Percentiles rank a stretch among this genome's conserved stretches.
phyloP scores from a whole-genome alignment of 225 moss, liverwort and hornwort genomes.

The Sphagnum tenellum region DNA sequence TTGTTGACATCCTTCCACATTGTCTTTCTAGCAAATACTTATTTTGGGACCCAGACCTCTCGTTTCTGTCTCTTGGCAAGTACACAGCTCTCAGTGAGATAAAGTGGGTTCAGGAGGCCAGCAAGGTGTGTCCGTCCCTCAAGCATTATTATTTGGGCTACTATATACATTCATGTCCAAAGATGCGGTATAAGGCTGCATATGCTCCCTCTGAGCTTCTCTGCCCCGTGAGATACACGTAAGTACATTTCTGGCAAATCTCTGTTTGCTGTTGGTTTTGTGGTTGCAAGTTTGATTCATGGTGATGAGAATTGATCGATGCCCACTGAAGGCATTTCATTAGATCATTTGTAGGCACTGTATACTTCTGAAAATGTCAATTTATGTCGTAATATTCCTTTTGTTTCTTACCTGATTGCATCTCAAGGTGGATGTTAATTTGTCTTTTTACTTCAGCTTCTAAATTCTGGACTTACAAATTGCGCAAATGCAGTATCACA shows the following conservation, averaged over 20 bases:
- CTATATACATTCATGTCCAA: constrained; percentile 97
- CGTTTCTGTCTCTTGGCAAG: constrained; percentile 81
- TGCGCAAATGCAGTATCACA: neutral
- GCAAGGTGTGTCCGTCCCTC: constrained; percentile 52
- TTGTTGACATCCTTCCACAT: constrained; percentile 78
- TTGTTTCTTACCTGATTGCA: neutral
- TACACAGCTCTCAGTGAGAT: constrained; percentile 88
- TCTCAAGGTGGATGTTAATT: neutral
- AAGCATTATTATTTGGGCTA: constrained; percentile 86
- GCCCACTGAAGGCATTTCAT: too few relatives aligned
- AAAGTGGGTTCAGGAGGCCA: constrained; percentile 74
- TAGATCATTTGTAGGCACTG: neutral
- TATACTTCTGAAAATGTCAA: too few relatives aligned
- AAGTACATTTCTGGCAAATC: constrained; percentile 4
- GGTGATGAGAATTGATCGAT: too few relatives aligned
- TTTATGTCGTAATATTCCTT: neutral
- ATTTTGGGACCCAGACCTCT: constrained; percentile 96
- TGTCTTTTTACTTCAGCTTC: too few relatives aligned
- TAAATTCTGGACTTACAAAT: too few relatives aligned
- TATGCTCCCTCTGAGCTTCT: constrained; percentile 96
- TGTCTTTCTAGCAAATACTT: constrained; percentile 98
- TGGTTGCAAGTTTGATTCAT: too few relatives aligned
- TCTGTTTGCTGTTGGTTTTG: too few relatives aligned
- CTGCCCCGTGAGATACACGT: constrained; percentile 74
- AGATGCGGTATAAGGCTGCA: constrained; percentile 94